These are phyloP conservation scores for Colletotrichum melonis DNA, from an alignment of 2,329 filamentous ascomycete genomes.

Conservation along the genomic window DNA sequence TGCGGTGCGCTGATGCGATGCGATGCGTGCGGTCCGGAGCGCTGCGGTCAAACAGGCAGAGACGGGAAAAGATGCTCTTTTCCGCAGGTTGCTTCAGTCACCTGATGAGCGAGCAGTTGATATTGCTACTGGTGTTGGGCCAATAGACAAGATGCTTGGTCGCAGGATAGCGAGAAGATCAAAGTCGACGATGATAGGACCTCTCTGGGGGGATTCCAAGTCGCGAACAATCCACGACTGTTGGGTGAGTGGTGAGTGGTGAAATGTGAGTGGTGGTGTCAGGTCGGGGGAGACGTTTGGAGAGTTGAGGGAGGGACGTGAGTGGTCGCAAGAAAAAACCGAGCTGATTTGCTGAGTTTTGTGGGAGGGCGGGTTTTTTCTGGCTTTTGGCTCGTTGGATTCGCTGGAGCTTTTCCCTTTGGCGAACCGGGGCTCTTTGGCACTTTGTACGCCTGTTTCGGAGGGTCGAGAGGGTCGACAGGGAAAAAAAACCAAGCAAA, in stretches of 20 bases:
- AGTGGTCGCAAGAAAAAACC: constrained; percentile 39
- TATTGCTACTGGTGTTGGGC: constrained; percentile 45
- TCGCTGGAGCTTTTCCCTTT: constrained; percentile 29
- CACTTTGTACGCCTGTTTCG: constrained; percentile 36
- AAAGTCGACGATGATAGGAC: constrained; percentile 64
- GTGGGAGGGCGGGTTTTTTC: constrained; percentile 37
- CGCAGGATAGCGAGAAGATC: constrained; percentile 35
- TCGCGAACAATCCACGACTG: constrained; percentile 45
- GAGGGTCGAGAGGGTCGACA: not conserved
- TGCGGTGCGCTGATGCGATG: constrained; percentile 11
- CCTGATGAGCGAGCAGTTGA: constrained; percentile 53
- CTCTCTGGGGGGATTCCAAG: constrained; percentile 44
- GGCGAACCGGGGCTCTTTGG: constrained; percentile 24
- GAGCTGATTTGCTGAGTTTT: constrained; percentile 37
- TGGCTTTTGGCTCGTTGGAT: constrained; percentile 36
- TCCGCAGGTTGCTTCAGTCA: constrained; percentile 62
- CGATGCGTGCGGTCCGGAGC: constrained; percentile 7
- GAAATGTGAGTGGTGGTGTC: constrained; percentile 34
- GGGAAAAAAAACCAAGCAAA: constrained; percentile 14
- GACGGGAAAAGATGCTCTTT: constrained; percentile 39
- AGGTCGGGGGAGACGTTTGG: constrained; percentile 38
- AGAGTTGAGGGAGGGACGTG: constrained; percentile 41
- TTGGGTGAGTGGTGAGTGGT: constrained; percentile 34
- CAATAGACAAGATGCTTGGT: constrained; percentile 56
- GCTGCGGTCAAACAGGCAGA: constrained; percentile 17